Conservation (phyloP, 2,329 filamentous ascomycete species). For the Hymenoscyphus fraxineus region DNA sequence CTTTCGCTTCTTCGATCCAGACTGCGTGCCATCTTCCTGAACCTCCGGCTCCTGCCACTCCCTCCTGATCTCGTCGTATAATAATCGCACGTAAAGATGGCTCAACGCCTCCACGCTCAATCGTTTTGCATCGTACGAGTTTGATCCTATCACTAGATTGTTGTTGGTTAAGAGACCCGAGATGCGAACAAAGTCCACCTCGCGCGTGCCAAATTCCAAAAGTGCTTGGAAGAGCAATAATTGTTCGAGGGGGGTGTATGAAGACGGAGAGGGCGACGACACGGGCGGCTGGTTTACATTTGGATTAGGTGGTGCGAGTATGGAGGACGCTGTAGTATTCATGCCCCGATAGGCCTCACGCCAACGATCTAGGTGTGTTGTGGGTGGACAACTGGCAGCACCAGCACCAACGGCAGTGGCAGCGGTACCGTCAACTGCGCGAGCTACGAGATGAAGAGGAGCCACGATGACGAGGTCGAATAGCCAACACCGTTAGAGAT, state of each 20-base stretch:
- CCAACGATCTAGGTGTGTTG: constrained; percentile 53
- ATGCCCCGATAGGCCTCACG: constrained; percentile 54
- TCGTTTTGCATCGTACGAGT: constrained; percentile 68
- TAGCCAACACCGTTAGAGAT: neutral
- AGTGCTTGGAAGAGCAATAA: constrained; percentile 81
- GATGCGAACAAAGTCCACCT: constrained; percentile 65
- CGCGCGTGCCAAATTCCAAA: constrained; percentile 61
- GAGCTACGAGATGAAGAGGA: constrained; percentile 51
- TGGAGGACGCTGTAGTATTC: constrained; percentile 57
- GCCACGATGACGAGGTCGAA: constrained; percentile 42
- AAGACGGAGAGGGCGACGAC: neutral
- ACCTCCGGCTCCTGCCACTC: constrained; percentile 39
- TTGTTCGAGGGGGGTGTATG: constrained; percentile 81
- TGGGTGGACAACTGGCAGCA: constrained; percentile 31
- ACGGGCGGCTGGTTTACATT: neutral
- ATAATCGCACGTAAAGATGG: constrained; percentile 70
- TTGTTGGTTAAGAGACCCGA: constrained; percentile 73
- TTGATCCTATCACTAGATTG: constrained; percentile 64
- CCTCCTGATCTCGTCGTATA: constrained; percentile 67
- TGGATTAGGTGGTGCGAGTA: constrained; percentile 49
- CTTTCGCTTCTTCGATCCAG: constrained; percentile 70
- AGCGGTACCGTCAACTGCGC: constrained; percentile 33
- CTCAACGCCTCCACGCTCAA: constrained; percentile 75
- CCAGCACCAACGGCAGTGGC: neutral
- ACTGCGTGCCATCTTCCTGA: constrained; percentile 43